These are phyloP conservation scores for Margaritispora aquatica DNA, from an alignment of 495 filamentous ascomycete genomes.

Conservation along the genomic window DNA sequence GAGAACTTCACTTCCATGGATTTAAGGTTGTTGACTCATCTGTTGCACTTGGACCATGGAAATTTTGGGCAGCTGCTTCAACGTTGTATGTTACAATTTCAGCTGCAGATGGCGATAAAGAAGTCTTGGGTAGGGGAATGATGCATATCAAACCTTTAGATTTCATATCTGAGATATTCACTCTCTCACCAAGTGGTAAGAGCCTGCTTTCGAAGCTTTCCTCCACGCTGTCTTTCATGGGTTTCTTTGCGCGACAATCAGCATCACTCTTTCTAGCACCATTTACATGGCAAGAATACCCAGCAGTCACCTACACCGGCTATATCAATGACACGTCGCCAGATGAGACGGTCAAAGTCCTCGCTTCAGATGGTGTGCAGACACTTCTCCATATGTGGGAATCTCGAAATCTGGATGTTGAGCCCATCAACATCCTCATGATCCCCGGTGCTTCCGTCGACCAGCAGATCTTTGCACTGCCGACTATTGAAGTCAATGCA, in stretches of 20 bases:
- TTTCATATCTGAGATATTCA: constrained; percentile 52
- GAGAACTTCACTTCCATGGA: constrained; percentile 49
- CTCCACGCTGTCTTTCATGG: constrained; percentile 44
- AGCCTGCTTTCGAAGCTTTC: constrained; percentile 34
- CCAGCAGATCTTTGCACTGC: constrained; percentile 57
- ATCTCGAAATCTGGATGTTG: constrained; percentile 26
- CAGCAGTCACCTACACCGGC: constrained; percentile 34
- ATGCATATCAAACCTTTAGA: constrained; percentile 49
- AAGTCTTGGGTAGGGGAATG: constrained; percentile 49
- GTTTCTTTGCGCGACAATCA: constrained; percentile 51
- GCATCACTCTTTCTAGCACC: constrained; percentile 49
- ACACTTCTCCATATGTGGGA: constrained; percentile 52
- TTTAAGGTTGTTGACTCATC: constrained; percentile 57
- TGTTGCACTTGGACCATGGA: constrained; percentile 43
- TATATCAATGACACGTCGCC: constrained; percentile 41
- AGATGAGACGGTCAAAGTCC: constrained; percentile 32
- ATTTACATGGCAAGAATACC: constrained; percentile 48
- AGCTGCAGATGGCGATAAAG: constrained; percentile 27
- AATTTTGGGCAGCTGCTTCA: constrained; percentile 57
- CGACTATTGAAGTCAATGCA: constrained; percentile 58
- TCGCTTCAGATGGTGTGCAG: constrained; percentile 45
- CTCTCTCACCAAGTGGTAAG: constrained; percentile 44
- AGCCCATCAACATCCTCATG: constrained; percentile 46
- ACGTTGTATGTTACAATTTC: constrained; percentile 53
- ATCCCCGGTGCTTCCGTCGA: constrained; percentile 58